A percentile compares a stretch with the other conserved stretches of the same genome.
Conservation (phyloP, 768 basidiomycete species). For the Tylopilus rubrobrunneus region DNA sequence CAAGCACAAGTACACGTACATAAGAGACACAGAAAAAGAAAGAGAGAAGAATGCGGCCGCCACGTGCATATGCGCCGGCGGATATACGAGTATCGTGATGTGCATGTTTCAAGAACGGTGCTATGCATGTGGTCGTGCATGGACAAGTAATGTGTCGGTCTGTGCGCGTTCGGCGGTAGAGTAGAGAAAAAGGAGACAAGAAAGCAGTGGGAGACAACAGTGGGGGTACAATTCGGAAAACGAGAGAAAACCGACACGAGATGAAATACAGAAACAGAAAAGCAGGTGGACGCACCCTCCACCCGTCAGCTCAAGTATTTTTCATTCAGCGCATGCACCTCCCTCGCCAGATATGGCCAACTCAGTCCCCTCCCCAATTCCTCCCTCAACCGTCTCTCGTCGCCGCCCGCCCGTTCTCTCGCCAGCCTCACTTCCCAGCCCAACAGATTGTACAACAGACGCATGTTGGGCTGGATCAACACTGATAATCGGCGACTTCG, state of each 20-base stretch:
- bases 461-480: constrained; percentile 92
- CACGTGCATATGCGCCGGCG: no score
- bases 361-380: constrained; percentile 68
- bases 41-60: no score
- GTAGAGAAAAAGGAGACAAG: background rate
- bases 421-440: constrained; percentile 95
- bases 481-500: constrained; percentile 87
- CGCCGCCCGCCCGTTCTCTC: constrained; percentile 57
- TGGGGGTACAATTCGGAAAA: background rate
- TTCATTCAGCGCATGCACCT: constrained; percentile 83
- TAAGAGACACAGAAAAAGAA: no score
- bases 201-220: background rate
- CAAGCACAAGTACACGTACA: no score
- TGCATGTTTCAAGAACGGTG: no score
- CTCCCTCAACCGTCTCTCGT: constrained; percentile 46
- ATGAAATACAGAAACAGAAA: background rate
- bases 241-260: background rate
- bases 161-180: no score
- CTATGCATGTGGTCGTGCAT: no score
- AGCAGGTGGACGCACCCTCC: background rate
- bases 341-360: constrained; percentile 82
- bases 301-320: constrained; percentile 57
- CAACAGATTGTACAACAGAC: constrained; percentile 90
- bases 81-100: no score
- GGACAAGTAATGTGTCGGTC: no score